Evolutionary conservation across 2,329 filamentous ascomycete genomes (phyloP).

Genomic region (Calonectria montana): DNA sequence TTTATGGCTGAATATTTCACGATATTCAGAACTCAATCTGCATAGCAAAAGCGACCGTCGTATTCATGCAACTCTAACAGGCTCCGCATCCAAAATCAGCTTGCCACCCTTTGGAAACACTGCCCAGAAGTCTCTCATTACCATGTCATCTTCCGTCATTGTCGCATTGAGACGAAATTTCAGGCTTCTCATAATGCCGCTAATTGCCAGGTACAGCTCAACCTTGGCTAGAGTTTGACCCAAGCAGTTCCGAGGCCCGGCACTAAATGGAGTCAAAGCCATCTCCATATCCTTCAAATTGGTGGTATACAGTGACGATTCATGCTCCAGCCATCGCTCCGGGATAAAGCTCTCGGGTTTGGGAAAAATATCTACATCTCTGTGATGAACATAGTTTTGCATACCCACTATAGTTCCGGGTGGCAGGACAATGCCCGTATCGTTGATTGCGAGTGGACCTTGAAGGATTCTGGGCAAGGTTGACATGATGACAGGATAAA

Average conservation of each 20-base stretch:
- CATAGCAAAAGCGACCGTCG: neutral
- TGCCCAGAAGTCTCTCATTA: neutral
- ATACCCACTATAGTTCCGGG: neutral
- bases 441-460: neutral
- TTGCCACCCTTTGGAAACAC: neutral
- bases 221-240: neutral
- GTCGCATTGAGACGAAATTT: neutral
- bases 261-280: neutral
- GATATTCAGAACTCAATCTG: neutral
- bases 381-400: neutral
- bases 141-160: neutral
- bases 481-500: neutral
- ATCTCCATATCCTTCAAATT: neutral
- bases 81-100: neutral
- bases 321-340: neutral
- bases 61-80: neutral
- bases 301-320: neutral
- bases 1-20: neutral
- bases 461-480: neutral
- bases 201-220: neutral
- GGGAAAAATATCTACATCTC: neutral
- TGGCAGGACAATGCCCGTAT: neutral
- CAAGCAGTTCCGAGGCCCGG: neutral
- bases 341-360: neutral
- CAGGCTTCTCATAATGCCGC: neutral